A percentile compares a stretch with the other conserved stretches of the same genome.
These are phyloP conservation scores for Sporothrix pallida DNA, from an alignment of 2,329 filamentous ascomycete species.

Conservation along the genomic window DNA sequence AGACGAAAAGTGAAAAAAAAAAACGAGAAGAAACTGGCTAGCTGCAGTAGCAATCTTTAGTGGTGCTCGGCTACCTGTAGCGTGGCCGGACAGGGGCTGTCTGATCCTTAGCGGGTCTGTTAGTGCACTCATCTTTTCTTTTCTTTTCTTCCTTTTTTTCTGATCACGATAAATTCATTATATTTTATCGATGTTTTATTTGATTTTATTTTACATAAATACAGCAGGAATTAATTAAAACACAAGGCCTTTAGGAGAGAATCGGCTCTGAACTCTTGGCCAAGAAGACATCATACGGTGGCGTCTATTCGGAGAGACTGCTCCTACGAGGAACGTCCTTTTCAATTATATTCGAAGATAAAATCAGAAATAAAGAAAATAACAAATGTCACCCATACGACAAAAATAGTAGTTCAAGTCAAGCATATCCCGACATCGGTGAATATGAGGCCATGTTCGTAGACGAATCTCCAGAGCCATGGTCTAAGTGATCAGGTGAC, in stretches of 20 bases:
- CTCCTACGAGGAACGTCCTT: not conserved
- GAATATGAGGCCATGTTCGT: not conserved
- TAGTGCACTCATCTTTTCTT: not conserved
- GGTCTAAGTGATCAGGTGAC: slow-evolving; percentile 24
- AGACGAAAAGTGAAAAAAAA: not conserved
- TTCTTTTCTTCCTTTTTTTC: not conserved
- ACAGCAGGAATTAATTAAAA: no score
- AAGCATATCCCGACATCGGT: not conserved
- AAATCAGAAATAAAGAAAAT: not conserved
- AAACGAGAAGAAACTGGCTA: not conserved
- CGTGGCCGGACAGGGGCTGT: not conserved
- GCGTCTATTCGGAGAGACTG: not conserved
- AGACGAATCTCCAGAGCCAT: not conserved
- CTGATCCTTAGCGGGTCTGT: not conserved
- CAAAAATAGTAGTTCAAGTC: no score
- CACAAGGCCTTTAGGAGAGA: no score
- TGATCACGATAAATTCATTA: no score
- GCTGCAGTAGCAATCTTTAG: not conserved
- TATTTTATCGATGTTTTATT: no score
- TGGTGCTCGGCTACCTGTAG: slow-evolving; percentile 1
- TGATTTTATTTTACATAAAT: no score
- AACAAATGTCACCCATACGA: not conserved
- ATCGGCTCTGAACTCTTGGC: not conserved
- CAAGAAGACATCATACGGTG: not conserved
- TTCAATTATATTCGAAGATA: not conserved